Evolutionary conservation across 345 rosid species (phyloP).

Genomic region (Gossypium arboreum): DNA sequence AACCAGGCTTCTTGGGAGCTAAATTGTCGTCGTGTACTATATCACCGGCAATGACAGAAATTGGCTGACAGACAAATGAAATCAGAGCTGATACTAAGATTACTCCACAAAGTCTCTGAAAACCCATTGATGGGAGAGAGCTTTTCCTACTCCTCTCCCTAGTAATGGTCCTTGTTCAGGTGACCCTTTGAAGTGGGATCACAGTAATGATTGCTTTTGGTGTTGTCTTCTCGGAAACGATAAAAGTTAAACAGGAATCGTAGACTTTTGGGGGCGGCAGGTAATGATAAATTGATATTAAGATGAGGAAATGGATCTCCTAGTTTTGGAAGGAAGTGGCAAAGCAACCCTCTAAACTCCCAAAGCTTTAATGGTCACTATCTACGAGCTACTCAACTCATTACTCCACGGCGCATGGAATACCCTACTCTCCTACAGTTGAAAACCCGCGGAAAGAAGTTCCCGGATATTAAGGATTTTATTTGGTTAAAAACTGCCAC

Average conservation of each 20-base stretch:
- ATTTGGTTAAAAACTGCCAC: too few relatives aligned
- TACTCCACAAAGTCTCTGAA: constrained; percentile 31
- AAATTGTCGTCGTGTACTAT: constrained; percentile 79
- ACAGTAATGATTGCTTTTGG: constrained; percentile 7
- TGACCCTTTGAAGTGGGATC: constrained; percentile 24
- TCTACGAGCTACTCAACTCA: too few relatives aligned
- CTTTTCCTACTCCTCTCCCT: background rate
- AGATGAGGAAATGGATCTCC: too few relatives aligned
- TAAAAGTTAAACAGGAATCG: background rate
- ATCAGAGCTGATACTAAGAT: constrained; percentile 33
- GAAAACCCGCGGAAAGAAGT: too few relatives aligned
- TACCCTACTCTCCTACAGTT: too few relatives aligned
- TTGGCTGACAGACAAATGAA: constrained; percentile 39
- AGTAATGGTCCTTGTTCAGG: constrained; percentile 4
- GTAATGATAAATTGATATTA: too few relatives aligned
- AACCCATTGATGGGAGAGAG: constrained; percentile 48
- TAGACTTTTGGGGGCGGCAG: background rate
- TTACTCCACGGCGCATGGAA: too few relatives aligned
- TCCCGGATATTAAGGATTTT: too few relatives aligned
- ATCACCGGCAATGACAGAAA: constrained; percentile 65
- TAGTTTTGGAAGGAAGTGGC: too few relatives aligned
- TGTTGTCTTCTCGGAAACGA: background rate
- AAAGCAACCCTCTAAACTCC: too few relatives aligned
- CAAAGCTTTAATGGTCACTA: too few relatives aligned
- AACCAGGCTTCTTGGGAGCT: constrained; percentile 96